Conservation (phyloP, 148 eudicot genomes). For the Drosera capensis region DNA sequence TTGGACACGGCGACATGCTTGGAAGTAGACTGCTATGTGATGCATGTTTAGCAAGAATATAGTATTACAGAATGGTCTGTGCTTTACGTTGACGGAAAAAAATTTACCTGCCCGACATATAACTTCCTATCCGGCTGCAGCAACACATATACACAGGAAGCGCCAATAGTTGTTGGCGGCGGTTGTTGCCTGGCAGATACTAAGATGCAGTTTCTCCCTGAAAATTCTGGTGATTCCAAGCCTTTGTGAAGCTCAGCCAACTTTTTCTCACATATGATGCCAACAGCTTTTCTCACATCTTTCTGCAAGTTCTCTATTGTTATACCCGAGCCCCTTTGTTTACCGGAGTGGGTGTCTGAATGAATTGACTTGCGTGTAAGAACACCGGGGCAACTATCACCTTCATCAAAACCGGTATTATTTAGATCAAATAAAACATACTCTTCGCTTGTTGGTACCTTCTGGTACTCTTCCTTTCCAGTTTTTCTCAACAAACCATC, state of each 20-base stretch:
- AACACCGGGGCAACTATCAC: constrained; percentile 6
- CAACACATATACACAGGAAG: constrained; percentile 85
- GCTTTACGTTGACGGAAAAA: no score
- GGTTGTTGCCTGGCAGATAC: constrained; percentile 73
- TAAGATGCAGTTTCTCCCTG: constrained; percentile 28
- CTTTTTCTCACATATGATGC: constrained; percentile 36
- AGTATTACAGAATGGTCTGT: no score
- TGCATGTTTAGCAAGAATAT: no score
- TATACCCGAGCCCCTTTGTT: constrained; percentile 6
- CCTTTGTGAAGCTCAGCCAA: constrained; percentile 30
- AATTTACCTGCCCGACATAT: constrained; percentile 77
- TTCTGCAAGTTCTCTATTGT: constrained; percentile 18
- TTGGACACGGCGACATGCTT: no score
- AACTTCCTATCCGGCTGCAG: constrained; percentile 60
- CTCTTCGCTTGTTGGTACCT: constrained; percentile 1
- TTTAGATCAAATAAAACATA: constrained; percentile 3
- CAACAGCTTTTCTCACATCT: constrained; percentile 41
- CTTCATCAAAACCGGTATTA: constrained; percentile 8
- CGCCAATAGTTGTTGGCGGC: constrained; percentile 83
- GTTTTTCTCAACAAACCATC: constrained; percentile 14
- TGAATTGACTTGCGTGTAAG: not conserved
- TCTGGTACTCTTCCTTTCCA: not conserved
- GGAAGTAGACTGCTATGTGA: no score
- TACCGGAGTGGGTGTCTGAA: constrained; percentile 4
- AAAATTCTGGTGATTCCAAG: constrained; percentile 14